A percentile compares a stretch with the other conserved stretches of the same genome.
These are phyloP conservation scores for Pichia pseudocactophila DNA, from an alignment of 805 yeast species.

Conservation along the genomic window DNA sequence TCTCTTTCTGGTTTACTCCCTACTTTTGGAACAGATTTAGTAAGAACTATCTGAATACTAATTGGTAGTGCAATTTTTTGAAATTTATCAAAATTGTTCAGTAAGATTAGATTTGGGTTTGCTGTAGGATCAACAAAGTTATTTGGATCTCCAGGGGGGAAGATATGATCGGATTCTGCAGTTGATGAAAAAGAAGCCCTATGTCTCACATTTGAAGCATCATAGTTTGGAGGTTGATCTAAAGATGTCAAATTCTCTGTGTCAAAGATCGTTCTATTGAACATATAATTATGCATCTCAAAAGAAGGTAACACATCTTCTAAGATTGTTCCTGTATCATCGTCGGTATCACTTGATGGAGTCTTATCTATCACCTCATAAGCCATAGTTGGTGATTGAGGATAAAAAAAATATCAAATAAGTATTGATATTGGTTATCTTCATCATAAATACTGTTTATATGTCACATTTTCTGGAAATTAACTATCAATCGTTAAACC, in stretches of 20 bases:
- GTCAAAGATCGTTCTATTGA: conserved; percentile 19
- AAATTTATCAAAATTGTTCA: conserved; percentile 23
- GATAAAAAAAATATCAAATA: too few species aligned
- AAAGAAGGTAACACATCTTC: conserved; percentile 59
- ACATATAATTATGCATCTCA: conserved; percentile 48
- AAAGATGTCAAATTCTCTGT: conserved; percentile 7
- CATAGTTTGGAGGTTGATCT: conserved; percentile 20
- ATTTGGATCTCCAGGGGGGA: conserved; percentile 4
- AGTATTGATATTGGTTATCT: too few species aligned
- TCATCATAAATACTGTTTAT: too few species aligned
- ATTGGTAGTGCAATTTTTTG: conserved; percentile 21
- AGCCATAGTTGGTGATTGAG: not conserved
- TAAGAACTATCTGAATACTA: conserved; percentile 25
- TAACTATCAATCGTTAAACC: too few species aligned
- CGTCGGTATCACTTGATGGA: not conserved
- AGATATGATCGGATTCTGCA: not conserved
- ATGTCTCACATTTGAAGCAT: conserved; percentile 3
- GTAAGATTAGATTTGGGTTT: conserved; percentile 17
- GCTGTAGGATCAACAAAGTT: conserved; percentile 14
- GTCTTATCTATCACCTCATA: not conserved
- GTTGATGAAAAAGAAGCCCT: conserved; percentile 1
- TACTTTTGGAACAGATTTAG: conserved; percentile 32
- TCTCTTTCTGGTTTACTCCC: conserved; percentile 21
- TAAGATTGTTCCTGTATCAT: not conserved
- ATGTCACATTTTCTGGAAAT: too few species aligned